These are phyloP conservation scores for Ballota nigra DNA, from an alignment of 257 asterid species.

Conservation along the genomic window DNA sequence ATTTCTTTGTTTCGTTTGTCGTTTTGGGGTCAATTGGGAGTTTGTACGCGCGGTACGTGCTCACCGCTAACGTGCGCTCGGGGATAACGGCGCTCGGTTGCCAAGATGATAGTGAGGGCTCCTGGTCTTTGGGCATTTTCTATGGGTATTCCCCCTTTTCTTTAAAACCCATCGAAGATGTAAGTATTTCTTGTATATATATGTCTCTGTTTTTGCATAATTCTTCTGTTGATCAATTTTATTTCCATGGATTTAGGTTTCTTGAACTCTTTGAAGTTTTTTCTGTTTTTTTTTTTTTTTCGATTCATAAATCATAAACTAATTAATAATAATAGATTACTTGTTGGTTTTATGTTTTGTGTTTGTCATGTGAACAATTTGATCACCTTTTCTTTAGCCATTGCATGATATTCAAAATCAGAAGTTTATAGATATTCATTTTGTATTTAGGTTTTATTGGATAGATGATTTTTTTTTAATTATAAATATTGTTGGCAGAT, in stretches of 20 bases:
- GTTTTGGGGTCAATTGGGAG: constrained; percentile 67
- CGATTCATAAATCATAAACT: neutral
- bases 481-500: constrained; percentile 44
- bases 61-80: constrained; percentile 61
- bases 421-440: neutral
- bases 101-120: constrained; percentile 76
- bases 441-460: neutral
- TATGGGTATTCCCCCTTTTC: constrained; percentile 89
- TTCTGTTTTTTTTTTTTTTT: neutral
- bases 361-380: neutral
- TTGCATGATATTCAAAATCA: neutral
- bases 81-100: constrained; percentile 60
- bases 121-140: constrained; percentile 89
- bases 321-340: neutral
- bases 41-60: constrained; percentile 55
- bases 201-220: no score
- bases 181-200: constrained; percentile 28
- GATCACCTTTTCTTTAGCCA: neutral
- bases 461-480: neutral
- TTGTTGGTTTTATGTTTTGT: neutral
- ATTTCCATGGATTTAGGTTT: neutral
- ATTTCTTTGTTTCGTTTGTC: constrained; percentile 54
- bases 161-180: constrained; percentile 90
- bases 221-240: neutral
- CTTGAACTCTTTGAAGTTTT: neutral